Conservation (phyloP, 2,329 filamentous ascomycete genomes). For the Colletotrichum truncatum region DNA sequence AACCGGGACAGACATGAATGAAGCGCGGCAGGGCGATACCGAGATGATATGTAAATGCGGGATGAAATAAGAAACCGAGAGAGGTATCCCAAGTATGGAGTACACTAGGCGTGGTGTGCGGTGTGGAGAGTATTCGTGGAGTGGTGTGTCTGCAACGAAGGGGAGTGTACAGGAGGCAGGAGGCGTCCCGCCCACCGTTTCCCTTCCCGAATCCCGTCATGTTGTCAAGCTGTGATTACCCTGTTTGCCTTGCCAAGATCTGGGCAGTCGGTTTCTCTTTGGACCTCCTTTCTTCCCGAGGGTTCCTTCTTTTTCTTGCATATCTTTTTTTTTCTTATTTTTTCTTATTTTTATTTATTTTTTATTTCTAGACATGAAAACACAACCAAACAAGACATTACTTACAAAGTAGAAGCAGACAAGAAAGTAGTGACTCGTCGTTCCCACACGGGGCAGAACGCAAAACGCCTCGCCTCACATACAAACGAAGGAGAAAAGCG, state of each 20-base stretch:
- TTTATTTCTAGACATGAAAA: no score
- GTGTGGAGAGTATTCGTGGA: background rate
- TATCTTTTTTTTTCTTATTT: background rate
- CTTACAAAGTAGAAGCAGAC: no score
- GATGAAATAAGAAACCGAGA: background rate
- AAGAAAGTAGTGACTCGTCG: no score
- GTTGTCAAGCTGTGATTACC: background rate
- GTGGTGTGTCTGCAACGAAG: background rate
- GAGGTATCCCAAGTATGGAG: background rate
- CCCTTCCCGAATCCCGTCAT: constrained; percentile 17
- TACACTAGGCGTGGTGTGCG: background rate
- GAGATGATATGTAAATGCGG: constrained; percentile 25
- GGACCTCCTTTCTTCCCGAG: constrained; percentile 10
- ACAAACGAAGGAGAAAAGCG: no score
- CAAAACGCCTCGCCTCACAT: no score
- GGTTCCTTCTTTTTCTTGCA: background rate
- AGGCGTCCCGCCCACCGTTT: background rate
- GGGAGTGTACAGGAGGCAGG: background rate
- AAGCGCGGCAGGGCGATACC: constrained; percentile 15
- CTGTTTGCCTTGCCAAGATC: constrained; percentile 20
- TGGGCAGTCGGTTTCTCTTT: background rate
- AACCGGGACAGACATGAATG: background rate
- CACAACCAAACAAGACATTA: no score
- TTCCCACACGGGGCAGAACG: no score
- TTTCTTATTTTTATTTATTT: no score